Percentiles rank a stretch among this genome's conserved stretches.
phyloP scores from a whole-genome alignment of 108 stramenopile species.

The Aurantiochytrium sp. region DNA sequence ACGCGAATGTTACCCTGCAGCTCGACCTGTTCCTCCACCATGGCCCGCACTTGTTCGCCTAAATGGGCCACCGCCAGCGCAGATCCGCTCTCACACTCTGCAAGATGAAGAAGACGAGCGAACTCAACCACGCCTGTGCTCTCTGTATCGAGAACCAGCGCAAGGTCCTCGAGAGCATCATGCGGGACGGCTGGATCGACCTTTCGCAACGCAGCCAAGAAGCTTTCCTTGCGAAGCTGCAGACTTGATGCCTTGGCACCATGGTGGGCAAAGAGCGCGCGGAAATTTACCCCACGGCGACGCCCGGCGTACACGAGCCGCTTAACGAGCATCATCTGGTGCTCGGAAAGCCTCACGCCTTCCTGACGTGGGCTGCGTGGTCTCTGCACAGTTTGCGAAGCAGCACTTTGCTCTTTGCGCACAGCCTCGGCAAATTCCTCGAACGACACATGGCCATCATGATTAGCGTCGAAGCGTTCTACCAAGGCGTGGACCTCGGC shows the following conservation, averaged over 20 bases:
- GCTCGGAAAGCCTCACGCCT: background rate
- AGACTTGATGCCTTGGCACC: background rate
- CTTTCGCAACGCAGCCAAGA: background rate
- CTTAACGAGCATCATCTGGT: background rate
- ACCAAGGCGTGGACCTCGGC: background rate
- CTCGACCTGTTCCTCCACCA: background rate
- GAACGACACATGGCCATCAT: background rate
- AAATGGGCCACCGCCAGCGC: background rate
- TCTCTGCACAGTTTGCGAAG: background rate
- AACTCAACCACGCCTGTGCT: background rate
- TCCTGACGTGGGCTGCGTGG: background rate
- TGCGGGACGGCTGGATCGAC: background rate
- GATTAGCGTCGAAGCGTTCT: constrained; percentile 19
- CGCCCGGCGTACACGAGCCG: background rate
- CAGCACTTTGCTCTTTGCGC: background rate
- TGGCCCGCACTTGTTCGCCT: background rate
- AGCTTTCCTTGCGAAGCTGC: background rate
- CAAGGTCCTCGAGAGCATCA: background rate
- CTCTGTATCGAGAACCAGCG: background rate
- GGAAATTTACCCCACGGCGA: background rate
- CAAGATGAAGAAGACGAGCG: background rate
- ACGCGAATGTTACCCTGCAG: background rate
- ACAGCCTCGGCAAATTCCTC: constrained; percentile 1
- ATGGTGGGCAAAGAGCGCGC: background rate
- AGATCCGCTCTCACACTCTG: background rate